A percentile compares a stretch with the other conserved stretches of the same genome.
phyloP scores from a whole-genome alignment of 2,329 filamentous ascomycete genomes.

The Fusarium compactum region DNA sequence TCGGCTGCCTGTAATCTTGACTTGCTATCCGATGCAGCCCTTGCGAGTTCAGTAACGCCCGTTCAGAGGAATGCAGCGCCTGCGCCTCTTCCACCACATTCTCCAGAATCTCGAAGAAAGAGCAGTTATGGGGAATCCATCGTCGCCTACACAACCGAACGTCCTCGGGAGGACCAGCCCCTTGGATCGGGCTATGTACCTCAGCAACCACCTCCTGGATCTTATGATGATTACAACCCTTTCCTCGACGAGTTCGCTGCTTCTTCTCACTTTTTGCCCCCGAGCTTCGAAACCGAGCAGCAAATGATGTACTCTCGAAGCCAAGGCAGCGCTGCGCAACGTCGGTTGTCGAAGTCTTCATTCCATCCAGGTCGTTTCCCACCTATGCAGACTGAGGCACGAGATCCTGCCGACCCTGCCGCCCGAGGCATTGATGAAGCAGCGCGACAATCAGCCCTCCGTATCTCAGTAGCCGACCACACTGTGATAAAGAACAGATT shows the following conservation, averaged over 20 bases:
- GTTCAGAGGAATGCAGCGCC: slow-evolving; percentile 64
- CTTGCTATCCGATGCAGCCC: slow-evolving; percentile 69
- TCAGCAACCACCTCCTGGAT: slow-evolving; percentile 47
- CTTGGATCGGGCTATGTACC: slow-evolving; percentile 55
- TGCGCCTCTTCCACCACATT: slow-evolving; percentile 57
- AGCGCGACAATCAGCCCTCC: slow-evolving; percentile 52
- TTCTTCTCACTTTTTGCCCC: slow-evolving; percentile 67
- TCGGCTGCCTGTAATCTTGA: slow-evolving; percentile 68
- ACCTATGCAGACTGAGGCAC: slow-evolving; percentile 65
- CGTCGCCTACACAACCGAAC: slow-evolving; percentile 59
- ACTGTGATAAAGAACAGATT: slow-evolving; percentile 68
- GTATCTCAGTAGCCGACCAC: slow-evolving; percentile 68
- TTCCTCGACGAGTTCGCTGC: slow-evolving; percentile 69
- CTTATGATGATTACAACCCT: slow-evolving; percentile 69
- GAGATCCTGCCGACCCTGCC: slow-evolving; percentile 53
- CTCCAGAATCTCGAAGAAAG: slow-evolving; percentile 58
- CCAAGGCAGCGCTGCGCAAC: slow-evolving; percentile 54
- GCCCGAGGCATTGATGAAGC: slow-evolving; percentile 49
- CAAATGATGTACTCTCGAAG: slow-evolving; percentile 65
- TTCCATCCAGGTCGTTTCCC: slow-evolving; percentile 67
- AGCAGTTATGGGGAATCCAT: slow-evolving; percentile 61
- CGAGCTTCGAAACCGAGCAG: slow-evolving; percentile 66
- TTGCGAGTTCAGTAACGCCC: slow-evolving; percentile 66
- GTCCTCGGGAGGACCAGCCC: slow-evolving; percentile 60
- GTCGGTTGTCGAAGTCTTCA: slow-evolving; percentile 60